phyloP scores from a whole-genome alignment of 2,329 filamentous ascomycete species.

The Sclerotinia minor region DNA sequence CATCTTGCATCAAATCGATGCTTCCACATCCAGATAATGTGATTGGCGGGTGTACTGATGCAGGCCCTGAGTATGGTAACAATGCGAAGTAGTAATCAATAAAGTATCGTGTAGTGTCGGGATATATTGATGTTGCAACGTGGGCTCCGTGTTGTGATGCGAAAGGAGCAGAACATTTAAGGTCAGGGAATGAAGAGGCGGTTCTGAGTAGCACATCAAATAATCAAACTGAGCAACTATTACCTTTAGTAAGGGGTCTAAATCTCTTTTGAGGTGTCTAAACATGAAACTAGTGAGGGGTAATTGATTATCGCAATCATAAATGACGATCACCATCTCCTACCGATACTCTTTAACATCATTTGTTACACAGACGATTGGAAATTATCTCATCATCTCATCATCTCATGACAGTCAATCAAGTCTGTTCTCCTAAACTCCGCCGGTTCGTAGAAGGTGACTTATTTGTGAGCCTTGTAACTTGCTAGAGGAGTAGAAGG shows the following conservation, averaged over 20 bases:
- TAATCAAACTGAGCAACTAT: conserved; percentile 13
- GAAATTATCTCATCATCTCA: not conserved
- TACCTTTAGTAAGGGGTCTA: not conserved
- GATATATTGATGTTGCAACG: not conserved
- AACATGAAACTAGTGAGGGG: conserved; percentile 1
- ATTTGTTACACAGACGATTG: not conserved
- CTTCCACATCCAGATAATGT: not conserved
- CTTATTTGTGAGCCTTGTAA: not conserved
- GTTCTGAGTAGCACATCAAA: not conserved
- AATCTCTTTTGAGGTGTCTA: not conserved
- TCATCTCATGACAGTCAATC: not conserved
- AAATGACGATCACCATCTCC: conserved; percentile 12
- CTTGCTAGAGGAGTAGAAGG: not conserved
- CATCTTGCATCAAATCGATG: conserved; percentile 9
- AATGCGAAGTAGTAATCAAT: not conserved
- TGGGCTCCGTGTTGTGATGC: not conserved
- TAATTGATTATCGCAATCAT: conserved; percentile 18
- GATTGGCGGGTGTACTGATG: conserved; percentile 7
- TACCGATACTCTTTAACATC: not conserved
- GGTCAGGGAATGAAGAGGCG: not conserved
- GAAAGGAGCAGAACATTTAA: not conserved
- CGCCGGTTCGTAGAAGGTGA: not conserved
- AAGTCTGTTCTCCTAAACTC: not conserved
- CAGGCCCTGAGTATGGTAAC: conserved; percentile 3
- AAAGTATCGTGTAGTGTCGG: not conserved